phyloP scores from a whole-genome alignment of 371 early-diverging fungal species.

The Funneliformis caledonium region DNA sequence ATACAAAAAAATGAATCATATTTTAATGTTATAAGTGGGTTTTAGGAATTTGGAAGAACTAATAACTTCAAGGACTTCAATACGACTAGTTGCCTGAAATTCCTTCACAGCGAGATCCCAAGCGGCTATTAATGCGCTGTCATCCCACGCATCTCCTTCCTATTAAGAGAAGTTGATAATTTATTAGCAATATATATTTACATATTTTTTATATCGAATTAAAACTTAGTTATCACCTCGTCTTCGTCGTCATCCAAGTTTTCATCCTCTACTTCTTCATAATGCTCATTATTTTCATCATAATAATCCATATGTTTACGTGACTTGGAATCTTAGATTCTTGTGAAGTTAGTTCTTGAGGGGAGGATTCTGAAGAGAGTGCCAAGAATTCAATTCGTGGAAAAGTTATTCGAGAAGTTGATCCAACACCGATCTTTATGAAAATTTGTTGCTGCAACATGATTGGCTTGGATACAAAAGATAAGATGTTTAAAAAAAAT shows the following conservation, averaged over 20 bases:
- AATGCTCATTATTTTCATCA: background rate
- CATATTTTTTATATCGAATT: background rate
- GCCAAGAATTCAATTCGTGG: background rate
- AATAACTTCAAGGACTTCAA: background rate
- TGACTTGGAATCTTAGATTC: background rate
- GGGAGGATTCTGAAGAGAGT: background rate
- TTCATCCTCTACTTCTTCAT: background rate
- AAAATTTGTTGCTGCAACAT: no score
- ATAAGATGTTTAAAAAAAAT: no score
- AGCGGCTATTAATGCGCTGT: constrained; percentile 60
- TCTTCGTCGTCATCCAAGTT: background rate
- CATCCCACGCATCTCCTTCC: constrained; percentile 63
- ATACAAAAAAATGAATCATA: background rate
- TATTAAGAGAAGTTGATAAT: background rate
- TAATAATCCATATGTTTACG: background rate
- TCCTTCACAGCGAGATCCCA: constrained; percentile 65
- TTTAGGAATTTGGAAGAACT: background rate
- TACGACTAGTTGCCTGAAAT: constrained; percentile 49
- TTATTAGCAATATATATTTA: background rate
- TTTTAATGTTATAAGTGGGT: background rate
- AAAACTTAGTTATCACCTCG: background rate
- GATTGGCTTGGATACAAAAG: no score
- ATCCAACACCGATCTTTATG: no score
- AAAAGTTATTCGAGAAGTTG: no score
- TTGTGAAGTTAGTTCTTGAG: background rate